phyloP scores from a whole-genome alignment of 495 filamentous ascomycete genomes.

The Hypoxylon fragiforme region DNA sequence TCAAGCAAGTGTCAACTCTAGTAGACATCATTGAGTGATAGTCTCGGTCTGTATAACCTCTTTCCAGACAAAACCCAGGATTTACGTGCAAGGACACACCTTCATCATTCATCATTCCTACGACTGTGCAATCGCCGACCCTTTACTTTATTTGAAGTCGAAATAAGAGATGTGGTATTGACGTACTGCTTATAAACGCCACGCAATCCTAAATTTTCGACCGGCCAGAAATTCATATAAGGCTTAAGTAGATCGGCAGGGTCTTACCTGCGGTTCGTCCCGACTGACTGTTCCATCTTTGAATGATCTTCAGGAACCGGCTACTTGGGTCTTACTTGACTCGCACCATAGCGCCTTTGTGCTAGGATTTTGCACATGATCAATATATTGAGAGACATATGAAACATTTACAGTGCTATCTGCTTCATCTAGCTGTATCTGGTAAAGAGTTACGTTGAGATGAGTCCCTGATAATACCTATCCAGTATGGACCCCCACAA shows the following conservation, averaged over 20 bases:
- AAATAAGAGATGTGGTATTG: not conserved
- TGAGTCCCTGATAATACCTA: too few species aligned
- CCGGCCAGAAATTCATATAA: not conserved
- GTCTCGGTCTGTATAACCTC: not conserved
- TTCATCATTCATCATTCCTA: not conserved
- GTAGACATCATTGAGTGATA: not conserved
- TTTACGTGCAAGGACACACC: not conserved
- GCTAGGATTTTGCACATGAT: not conserved
- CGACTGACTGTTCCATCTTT: not conserved
- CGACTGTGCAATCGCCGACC: not conserved
- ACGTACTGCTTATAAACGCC: not conserved
- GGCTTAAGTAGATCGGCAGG: too few species aligned
- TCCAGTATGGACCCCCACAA: too few species aligned
- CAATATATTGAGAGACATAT: constrained; percentile 10
- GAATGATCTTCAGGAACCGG: constrained; percentile 12
- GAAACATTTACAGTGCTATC: too few species aligned
- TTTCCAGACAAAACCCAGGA: too few species aligned
- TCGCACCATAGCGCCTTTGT: not conserved
- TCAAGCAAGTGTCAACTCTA: not conserved
- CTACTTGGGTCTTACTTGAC: not conserved
- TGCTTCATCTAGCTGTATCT: too few species aligned
- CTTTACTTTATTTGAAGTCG: not conserved
- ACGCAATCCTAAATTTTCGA: not conserved
- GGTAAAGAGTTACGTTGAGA: too few species aligned
- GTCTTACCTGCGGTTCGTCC: too few species aligned